Conservation (phyloP, 169 alveolate species). For the Neospora caninum region DNA sequence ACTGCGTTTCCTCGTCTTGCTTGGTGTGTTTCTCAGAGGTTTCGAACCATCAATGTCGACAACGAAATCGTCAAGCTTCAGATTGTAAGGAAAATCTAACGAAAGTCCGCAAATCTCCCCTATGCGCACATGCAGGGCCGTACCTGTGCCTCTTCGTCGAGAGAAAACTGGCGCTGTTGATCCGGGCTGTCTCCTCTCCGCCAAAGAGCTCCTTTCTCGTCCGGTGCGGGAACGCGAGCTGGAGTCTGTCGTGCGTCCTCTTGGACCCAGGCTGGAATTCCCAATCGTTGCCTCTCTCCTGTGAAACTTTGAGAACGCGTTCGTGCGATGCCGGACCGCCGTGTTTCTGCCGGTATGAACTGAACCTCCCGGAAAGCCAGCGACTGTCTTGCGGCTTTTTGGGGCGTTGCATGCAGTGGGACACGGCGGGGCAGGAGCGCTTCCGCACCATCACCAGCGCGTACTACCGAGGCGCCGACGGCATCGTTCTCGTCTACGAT, state of each 20-base stretch:
- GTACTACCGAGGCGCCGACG: conserved; percentile 98
- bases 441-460: conserved; percentile 95
- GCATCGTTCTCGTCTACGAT: conserved; percentile 89
- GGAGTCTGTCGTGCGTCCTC: no score
- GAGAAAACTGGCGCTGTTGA: no score
- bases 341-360: no score
- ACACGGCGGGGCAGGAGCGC: conserved; percentile 98
- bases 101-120: neutral
- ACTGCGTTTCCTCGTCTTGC: neutral
- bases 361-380: no score
- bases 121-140: neutral
- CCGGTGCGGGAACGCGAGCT: no score
- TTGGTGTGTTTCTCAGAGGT: neutral
- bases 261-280: no score
- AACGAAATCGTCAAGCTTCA: conserved; percentile 91
- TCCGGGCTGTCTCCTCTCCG: no score
- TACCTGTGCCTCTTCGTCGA: neutral
- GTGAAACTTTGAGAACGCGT: no score
- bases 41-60: conserved; percentile 88
- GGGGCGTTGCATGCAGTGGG: conserved; percentile 84
- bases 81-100: conserved; percentile 75
- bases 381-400: no score
- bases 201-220: no score
- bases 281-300: no score
- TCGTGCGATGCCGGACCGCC: no score